Conservation (phyloP, 2,329 filamentous ascomycete species). For the Aureobasidium sp. region DNA sequence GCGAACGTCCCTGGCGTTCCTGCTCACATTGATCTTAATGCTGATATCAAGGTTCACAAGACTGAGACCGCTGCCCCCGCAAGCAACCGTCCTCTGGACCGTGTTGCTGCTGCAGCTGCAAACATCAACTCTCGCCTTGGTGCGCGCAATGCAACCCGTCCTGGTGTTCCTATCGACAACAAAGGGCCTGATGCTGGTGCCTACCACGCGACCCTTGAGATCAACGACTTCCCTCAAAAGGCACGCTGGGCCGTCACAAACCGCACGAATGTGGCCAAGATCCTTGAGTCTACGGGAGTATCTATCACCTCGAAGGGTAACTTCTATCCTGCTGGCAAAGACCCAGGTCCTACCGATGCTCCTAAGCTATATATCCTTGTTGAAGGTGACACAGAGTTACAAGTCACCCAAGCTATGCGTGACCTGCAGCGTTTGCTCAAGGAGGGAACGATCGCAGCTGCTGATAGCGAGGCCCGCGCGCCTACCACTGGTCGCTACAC, state of each 20-base stretch:
- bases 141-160: slow-evolving; percentile 75
- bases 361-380: slow-evolving; percentile 98
- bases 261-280: slow-evolving; percentile 95
- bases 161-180: slow-evolving; percentile 94
- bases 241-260: slow-evolving; percentile 98
- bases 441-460: slow-evolving; percentile 84
- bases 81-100: slow-evolving; percentile 61
- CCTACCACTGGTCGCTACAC: slow-evolving; percentile 72
- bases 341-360: slow-evolving; percentile 64
- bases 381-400: slow-evolving; percentile 90
- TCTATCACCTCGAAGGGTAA: slow-evolving; percentile 97
- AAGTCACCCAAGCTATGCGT: slow-evolving; percentile 82
- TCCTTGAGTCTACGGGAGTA: slow-evolving; percentile 86
- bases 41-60: slow-evolving; percentile 66
- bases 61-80: slow-evolving; percentile 50
- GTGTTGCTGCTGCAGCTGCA: slow-evolving; percentile 67
- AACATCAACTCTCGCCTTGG: slow-evolving; percentile 87
- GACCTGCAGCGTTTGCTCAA: slow-evolving; percentile 82
- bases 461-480: slow-evolving; percentile 74
- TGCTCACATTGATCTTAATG: slow-evolving; percentile 55
- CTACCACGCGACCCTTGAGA: slow-evolving; percentile 94
- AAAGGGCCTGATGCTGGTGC: slow-evolving; percentile 95
- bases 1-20: slow-evolving; percentile 37
- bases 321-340: slow-evolving; percentile 77
- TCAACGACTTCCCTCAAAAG: slow-evolving; percentile 99